phyloP scores from a whole-genome alignment of 164 flowering plant species.

The Vitis riparia region DNA sequence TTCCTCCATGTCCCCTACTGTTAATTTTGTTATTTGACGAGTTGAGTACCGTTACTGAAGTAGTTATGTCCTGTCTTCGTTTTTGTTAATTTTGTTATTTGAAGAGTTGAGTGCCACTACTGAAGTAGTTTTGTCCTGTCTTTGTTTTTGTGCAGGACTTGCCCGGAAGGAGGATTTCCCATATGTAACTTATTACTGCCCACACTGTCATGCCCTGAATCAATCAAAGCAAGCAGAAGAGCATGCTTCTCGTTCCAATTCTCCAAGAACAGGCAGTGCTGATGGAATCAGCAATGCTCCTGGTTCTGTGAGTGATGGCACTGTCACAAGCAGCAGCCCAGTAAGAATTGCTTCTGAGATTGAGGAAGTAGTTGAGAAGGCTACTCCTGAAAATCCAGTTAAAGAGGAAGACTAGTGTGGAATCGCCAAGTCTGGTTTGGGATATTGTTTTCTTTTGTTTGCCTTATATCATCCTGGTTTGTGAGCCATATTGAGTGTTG shows the following conservation, averaged over 20 bases:
- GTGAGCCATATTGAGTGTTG: too few relatives aligned
- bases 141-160: constrained; percentile 54
- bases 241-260: constrained; percentile 28
- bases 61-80: too few relatives aligned
- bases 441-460: too few relatives aligned
- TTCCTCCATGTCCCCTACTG: too few relatives aligned
- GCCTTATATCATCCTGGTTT: too few relatives aligned
- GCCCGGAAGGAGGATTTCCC: constrained; percentile 89
- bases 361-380: constrained; percentile 20
- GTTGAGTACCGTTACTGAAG: too few relatives aligned
- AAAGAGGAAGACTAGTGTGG: neutral
- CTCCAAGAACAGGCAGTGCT: constrained; percentile 17
- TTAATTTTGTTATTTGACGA: too few relatives aligned
- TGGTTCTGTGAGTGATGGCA: constrained; percentile 7
- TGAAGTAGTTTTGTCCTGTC: neutral
- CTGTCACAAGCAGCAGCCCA: constrained; percentile 2
- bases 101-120: neutral
- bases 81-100: neutral
- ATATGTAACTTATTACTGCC: constrained; percentile 80
- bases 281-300: constrained; percentile 9
- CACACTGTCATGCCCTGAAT: constrained; percentile 80
- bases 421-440: too few relatives aligned
- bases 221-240: constrained; percentile 45
- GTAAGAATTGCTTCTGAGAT: constrained; percentile 13
- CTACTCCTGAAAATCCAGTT: neutral